phyloP scores from a whole-genome alignment of 306 rosid species.

The Gleditsia sinensis region DNA sequence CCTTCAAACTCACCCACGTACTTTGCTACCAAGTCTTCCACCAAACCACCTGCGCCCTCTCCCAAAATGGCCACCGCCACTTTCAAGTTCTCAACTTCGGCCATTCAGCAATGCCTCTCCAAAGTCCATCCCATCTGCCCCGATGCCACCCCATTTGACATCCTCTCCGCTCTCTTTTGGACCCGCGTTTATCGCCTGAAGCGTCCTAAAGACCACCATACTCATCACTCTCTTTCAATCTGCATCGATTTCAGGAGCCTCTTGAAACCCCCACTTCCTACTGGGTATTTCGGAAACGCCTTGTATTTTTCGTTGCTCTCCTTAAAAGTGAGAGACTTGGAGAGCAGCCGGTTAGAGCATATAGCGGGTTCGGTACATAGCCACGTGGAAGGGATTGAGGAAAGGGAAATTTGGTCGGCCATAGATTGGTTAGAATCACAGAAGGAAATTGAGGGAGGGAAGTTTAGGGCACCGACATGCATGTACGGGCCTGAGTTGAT shows the following conservation, averaged over 20 bases:
- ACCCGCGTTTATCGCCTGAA: conserved; percentile 42
- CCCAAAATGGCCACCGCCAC: conserved; percentile 50
- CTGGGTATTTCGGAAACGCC: conserved; percentile 67
- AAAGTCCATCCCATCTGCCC: conserved; percentile 34
- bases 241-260: conserved; percentile 55
- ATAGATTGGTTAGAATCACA: conserved; percentile 49
- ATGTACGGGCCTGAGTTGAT: conserved; percentile 62
- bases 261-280: conserved; percentile 34
- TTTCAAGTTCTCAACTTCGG: conserved; percentile 56
- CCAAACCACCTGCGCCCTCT: neutral
- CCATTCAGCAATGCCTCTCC: conserved; percentile 37
- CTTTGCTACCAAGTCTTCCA: conserved; percentile 32
- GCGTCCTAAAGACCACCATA: neutral
- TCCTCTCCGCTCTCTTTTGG: conserved; percentile 69
- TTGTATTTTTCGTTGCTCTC: conserved; percentile 54
- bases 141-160: conserved; percentile 61
- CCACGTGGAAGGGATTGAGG: conserved; percentile 40
- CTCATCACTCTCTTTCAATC: conserved; percentile 42
- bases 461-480: conserved; percentile 27
- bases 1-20: conserved; percentile 7
- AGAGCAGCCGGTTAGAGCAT: conserved; percentile 15
- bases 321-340: conserved; percentile 16
- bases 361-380: conserved; percentile 39
- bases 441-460: conserved; percentile 43
- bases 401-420: conserved; percentile 38